Evolutionary conservation across 371 early-diverging fungal species (phyloP).

Genomic region (Phascolomyces articulosus): DNA sequence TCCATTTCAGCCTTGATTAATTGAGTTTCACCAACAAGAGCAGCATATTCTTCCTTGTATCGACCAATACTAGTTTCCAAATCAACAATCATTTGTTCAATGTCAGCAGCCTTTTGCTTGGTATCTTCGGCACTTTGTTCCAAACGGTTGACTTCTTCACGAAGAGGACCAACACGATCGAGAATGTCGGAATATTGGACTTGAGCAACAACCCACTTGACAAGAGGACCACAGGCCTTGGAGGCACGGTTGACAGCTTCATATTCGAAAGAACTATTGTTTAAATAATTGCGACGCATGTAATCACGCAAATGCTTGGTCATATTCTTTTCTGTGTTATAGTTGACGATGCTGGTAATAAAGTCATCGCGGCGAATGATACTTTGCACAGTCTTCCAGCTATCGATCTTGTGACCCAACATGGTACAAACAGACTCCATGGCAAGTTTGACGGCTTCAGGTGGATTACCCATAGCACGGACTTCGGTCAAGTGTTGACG

Average conservation of each 20-base stretch:
- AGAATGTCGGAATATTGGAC: conserved; percentile 91
- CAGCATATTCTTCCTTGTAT: conserved; percentile 97
- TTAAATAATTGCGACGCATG: conserved; percentile 79
- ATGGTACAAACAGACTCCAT: conserved; percentile 98
- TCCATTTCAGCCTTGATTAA: conserved; percentile 95
- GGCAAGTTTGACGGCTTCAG: conserved; percentile 94
- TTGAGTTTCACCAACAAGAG: conserved; percentile 92
- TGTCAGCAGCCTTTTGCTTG: conserved; percentile 69
- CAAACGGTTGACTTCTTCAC: conserved; percentile 87
- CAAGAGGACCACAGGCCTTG: conserved; percentile 98
- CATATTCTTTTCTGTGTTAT: conserved; percentile 84
- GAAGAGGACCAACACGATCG: conserved; percentile 94
- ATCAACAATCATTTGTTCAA: conserved; percentile 81
- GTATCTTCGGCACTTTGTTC: conserved; percentile 83
- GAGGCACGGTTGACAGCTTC: conserved; percentile 97
- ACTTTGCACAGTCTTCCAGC: conserved; percentile 89
- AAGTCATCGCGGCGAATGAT: conserved; percentile 97
- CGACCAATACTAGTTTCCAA: conserved; percentile 86
- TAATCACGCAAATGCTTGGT: conserved; percentile 75
- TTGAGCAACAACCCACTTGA: conserved; percentile 98
- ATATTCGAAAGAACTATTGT: conserved; percentile 88
- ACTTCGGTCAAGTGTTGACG: conserved; percentile 98
- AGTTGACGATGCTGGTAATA: conserved; percentile 96
- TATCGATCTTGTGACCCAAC: conserved; percentile 86
- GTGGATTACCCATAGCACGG: conserved; percentile 97